Evolutionary conservation across 768 basidiomycete genomes (phyloP), one percentile per base, ranked within the genome.

Genomic region (Trametes sanguinea): DNA sequence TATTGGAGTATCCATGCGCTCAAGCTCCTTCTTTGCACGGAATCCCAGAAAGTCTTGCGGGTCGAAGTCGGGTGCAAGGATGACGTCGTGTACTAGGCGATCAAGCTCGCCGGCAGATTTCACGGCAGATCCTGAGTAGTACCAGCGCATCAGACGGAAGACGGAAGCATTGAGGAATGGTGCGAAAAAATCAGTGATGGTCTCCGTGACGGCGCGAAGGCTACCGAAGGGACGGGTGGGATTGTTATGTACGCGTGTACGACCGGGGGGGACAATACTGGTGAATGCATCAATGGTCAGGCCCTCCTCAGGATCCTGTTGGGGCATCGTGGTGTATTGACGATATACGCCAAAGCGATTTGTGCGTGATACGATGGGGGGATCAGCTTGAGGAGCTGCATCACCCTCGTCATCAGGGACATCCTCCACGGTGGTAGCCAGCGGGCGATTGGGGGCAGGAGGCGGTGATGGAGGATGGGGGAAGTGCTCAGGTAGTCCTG

Each of bases 121-220:
- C 0, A 29, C 27, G 13, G 51, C 68, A 2, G 68, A 71, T 0
- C 73, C 70, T 9, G 65, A 65, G 46, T 73, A 74, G 4, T 67
- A 59, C 76, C 77, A 77, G 4, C 58, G 16, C 69, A 73, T 65
- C 16, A 73, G 72, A 0, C 68, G 67, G 32, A 67, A 73, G 2
- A 59, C 54, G 0, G 72, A 60, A 30, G 54, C 45, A 37, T 66
- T 71, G 8, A 14, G 42, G 43, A 68, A 69, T 1, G 63, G 63
- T 4, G 51, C 45, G n/a, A 60, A 60, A 8, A 17, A 13, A 2
- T n/a, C 39, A 2, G 37, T 6, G 6, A 16, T 22, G 6, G 2
- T 10, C 5, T 6, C 16, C 11, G 17, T 40, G 10, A 53, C 2
- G 6, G 37, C 17, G 9, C 27, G n/a, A 27, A 42, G 48, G 29